phyloP scores from a whole-genome alignment of 2,329 filamentous ascomycete species.

The Trichophyton benhamiae region DNA sequence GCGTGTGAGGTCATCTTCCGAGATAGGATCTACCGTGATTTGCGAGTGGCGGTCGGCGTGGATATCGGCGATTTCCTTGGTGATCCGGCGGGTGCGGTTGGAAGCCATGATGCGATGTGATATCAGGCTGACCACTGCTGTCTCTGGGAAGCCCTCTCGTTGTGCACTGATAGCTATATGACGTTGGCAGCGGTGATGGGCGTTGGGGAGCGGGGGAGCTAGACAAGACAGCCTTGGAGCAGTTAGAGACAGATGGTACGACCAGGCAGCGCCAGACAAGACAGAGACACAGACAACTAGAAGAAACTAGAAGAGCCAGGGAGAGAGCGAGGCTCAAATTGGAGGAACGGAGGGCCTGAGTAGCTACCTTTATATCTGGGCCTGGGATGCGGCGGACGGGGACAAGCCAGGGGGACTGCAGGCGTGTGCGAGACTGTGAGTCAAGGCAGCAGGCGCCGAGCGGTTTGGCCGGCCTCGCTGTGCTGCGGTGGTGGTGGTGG shows the following conservation, averaged over 20 bases:
- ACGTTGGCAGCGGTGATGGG: not conserved
- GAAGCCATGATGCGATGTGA: constrained; percentile 34
- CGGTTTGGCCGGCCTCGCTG: too few relatives aligned
- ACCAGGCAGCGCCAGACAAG: not conserved
- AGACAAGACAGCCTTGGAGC: not conserved
- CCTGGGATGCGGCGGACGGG: not conserved
- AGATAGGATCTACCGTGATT: constrained; percentile 55
- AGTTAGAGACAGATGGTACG: not conserved
- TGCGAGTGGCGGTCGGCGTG: constrained; percentile 59
- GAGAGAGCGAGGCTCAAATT: not conserved
- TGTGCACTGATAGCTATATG: not conserved
- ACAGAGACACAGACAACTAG: not conserved
- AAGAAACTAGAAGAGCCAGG: not conserved
- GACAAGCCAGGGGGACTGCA: not conserved
- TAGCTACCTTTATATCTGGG: not conserved
- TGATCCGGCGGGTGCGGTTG: constrained; percentile 45
- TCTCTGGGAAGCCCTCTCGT: not conserved
- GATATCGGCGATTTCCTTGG: constrained; percentile 39
- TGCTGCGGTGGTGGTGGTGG: too few relatives aligned
- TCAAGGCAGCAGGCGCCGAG: not conserved
- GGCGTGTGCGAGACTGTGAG: not conserved
- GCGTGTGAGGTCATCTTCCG: constrained; percentile 61
- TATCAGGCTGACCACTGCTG: not conserved
- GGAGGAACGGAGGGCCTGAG: not conserved
- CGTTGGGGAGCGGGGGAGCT: not conserved